A percentile compares a stretch with the other conserved stretches of the same genome.
phyloP scores from a whole-genome alignment of 2,329 filamentous ascomycete species.

The Xylaria sp. region DNA sequence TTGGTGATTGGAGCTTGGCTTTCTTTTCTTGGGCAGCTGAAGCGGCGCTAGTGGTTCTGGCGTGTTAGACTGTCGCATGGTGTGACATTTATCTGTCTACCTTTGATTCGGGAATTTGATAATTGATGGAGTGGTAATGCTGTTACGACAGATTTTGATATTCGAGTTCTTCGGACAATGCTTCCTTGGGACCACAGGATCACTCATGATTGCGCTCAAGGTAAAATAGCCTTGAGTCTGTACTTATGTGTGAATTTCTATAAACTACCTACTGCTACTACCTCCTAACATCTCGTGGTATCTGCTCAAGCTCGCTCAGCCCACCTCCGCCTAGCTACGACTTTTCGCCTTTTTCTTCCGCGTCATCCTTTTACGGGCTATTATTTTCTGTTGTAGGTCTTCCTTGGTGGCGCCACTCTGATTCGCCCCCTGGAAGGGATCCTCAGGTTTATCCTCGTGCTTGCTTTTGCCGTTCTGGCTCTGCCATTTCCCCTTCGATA shows the following conservation, averaged over 20 bases:
- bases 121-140: neutral
- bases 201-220: no score
- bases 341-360: slow-evolving; percentile 67
- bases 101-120: neutral
- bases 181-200: no score
- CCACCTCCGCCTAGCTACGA: slow-evolving; percentile 38
- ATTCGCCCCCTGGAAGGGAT: slow-evolving; percentile 34
- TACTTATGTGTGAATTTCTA: no score
- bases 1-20: slow-evolving; percentile 4
- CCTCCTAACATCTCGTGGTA: no score
- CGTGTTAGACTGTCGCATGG: neutral
- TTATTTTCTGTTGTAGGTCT: slow-evolving; percentile 72
- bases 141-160: no score
- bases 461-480: slow-evolving; percentile 23
- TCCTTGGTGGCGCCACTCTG: slow-evolving; percentile 41
- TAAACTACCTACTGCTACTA: no score
- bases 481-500: slow-evolving; percentile 40
- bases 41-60: neutral
- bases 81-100: neutral
- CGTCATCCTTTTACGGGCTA: slow-evolving; percentile 81
- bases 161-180: no score
- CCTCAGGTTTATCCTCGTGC: slow-evolving; percentile 19
- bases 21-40: neutral
- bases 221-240: no score
- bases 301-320: neutral